Percentiles rank a stretch among this genome's conserved stretches.
Evolutionary conservation across 352 stramenopile species (phyloP).

Genomic region (Phytophthora fragariae): DNA sequence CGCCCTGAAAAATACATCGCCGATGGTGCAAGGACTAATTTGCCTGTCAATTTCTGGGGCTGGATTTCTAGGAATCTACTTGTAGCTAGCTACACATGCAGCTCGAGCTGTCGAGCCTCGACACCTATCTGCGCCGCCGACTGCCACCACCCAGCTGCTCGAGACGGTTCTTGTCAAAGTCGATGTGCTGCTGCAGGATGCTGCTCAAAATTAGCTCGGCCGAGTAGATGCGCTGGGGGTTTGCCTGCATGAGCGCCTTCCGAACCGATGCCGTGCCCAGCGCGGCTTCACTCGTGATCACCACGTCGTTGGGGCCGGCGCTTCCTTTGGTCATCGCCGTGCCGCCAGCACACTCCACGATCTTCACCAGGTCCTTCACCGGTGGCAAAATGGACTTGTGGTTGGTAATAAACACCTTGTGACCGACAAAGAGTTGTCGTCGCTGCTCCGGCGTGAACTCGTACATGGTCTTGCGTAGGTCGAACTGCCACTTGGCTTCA

Average conservation of each 20-base stretch:
- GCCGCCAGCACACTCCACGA: slow-evolving; percentile 61
- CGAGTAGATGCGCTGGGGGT: slow-evolving; percentile 45
- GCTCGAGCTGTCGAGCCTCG: not conserved
- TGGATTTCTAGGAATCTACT: not conserved
- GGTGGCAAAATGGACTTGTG: slow-evolving; percentile 63
- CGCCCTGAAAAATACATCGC: no score
- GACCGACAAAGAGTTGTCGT: slow-evolving; percentile 45
- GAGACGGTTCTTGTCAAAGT: slow-evolving; percentile 48
- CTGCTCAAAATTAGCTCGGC: slow-evolving; percentile 58
- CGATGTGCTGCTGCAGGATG: slow-evolving; percentile 58
- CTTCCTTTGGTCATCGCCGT: slow-evolving; percentile 40
- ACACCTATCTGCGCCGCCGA: slow-evolving; percentile 35
- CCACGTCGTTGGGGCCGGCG: slow-evolving; percentile 39
- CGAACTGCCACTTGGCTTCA: slow-evolving; percentile 62
- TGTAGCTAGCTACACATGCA: not conserved
- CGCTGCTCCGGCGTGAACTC: slow-evolving; percentile 37
- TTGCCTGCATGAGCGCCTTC: slow-evolving; percentile 42
- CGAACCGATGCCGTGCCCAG: slow-evolving; percentile 43
- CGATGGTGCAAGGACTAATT: no score
- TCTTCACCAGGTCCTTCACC: slow-evolving; percentile 58
- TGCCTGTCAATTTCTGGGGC: not conserved
- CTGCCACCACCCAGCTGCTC: slow-evolving; percentile 18
- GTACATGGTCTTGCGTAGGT: slow-evolving; percentile 62
- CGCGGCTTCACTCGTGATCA: slow-evolving; percentile 54
- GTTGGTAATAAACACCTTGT: slow-evolving; percentile 55